A percentile compares a stretch with the other conserved stretches of the same genome.
phyloP scores from a whole-genome alignment of 495 filamentous ascomycete species.

The Aspergillus affinis region DNA sequence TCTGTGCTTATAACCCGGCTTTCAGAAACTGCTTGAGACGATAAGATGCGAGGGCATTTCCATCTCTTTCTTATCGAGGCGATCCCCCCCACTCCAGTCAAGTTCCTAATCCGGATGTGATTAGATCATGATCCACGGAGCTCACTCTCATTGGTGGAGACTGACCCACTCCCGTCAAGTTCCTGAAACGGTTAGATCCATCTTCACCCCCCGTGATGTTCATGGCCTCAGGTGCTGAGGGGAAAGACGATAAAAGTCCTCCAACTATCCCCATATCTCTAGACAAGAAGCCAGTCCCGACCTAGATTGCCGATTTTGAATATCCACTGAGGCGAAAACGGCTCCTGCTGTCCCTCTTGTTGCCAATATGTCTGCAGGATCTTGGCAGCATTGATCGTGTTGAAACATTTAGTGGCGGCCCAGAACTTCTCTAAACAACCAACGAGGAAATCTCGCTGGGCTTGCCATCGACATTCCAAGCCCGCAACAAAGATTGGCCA shows the following conservation, averaged over 20 bases:
- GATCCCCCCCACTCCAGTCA: constrained; percentile 19
- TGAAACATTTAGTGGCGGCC: constrained; percentile 37
- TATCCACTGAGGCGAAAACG: constrained; percentile 31
- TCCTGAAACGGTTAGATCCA: background rate
- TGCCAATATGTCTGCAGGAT: constrained; percentile 25
- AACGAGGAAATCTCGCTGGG: constrained; percentile 30
- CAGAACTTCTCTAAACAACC: constrained; percentile 36
- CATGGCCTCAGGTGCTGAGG: background rate
- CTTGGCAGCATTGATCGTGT: constrained; percentile 33
- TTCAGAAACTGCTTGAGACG: background rate
- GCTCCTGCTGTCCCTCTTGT: constrained; percentile 8
- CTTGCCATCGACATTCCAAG: constrained; percentile 38
- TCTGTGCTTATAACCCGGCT: background rate
- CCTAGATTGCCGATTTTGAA: constrained; percentile 36
- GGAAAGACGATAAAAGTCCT: background rate
- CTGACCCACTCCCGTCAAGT: background rate
- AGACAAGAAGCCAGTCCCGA: constrained; percentile 44
- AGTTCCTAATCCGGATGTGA: constrained; percentile 16
- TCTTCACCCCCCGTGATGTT: background rate
- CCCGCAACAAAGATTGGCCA: constrained; percentile 61
- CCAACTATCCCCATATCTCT: constrained; percentile 1
- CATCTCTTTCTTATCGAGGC: background rate
- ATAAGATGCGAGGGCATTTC: background rate
- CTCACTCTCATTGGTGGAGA: background rate
- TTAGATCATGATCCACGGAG: background rate